These are phyloP conservation scores for Pyrenula massariospora DNA, from an alignment of 495 filamentous ascomycete species.

Conservation along the genomic window DNA sequence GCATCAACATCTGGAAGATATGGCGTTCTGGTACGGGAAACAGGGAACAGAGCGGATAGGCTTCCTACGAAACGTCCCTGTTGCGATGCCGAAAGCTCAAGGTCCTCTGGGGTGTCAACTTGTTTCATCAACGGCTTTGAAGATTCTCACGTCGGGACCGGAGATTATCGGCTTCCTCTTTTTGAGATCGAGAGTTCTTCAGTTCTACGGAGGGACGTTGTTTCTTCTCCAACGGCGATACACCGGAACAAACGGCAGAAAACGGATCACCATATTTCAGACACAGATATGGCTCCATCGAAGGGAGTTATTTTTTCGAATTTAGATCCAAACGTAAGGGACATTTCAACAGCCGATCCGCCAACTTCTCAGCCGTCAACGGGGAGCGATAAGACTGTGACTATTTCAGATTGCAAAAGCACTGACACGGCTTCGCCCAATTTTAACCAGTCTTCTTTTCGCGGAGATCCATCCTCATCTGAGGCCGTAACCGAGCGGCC, in stretches of 20 bases:
- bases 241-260: neutral
- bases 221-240: neutral
- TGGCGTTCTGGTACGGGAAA: neutral
- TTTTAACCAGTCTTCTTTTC: neutral
- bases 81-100: neutral
- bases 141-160: neutral
- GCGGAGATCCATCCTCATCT: neutral
- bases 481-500: neutral
- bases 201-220: too few relatives aligned
- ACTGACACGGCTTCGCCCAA: neutral
- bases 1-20: neutral
- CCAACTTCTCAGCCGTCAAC: neutral
- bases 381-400: neutral
- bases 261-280: neutral
- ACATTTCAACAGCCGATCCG: neutral
- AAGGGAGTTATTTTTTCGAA: neutral
- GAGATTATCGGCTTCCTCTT: neutral
- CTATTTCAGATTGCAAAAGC: neutral
- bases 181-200: neutral
- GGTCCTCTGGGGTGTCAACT: neutral
- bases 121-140: neutral
- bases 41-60: too few relatives aligned
- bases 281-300: neutral
- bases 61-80: too few relatives aligned
- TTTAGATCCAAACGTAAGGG: neutral